These are phyloP conservation scores for Elsinoe necatrix DNA, from an alignment of 2,329 filamentous ascomycete species.

Conservation along the genomic window DNA sequence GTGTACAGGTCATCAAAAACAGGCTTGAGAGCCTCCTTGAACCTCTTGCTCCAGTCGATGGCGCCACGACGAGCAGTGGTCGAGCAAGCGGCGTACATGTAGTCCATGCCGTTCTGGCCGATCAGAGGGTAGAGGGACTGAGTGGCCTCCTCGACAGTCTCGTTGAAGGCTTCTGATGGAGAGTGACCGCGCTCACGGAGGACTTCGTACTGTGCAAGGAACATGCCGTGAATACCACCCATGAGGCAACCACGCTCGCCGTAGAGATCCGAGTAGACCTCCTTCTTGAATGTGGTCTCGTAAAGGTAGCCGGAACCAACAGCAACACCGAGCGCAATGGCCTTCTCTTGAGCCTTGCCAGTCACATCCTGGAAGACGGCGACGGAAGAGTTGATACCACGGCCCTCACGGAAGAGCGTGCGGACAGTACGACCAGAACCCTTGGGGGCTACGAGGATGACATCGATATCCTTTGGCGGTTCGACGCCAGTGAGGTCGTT, in stretches of 20 bases:
- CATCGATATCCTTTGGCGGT: conserved; percentile 88
- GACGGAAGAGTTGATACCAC: conserved; percentile 98
- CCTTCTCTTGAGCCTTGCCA: conserved; percentile 97
- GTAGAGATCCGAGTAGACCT: conserved; percentile 99
- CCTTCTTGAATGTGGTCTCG: conserved; percentile 99
- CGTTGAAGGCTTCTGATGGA: conserved; percentile 98
- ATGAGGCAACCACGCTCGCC: conserved; percentile 99
- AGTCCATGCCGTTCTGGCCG: conserved; percentile 97
- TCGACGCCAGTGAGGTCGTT: conserved; percentile 99
- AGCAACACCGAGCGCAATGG: conserved; percentile 89
- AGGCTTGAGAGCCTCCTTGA: conserved; percentile 98
- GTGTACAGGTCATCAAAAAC: conserved; percentile 98
- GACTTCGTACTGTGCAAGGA: conserved; percentile 99
- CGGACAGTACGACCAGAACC: conserved; percentile 97
- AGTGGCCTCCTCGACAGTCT: conserved; percentile 99
- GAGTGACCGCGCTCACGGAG: conserved; percentile 97
- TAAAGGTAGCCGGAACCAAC: conserved; percentile 98
- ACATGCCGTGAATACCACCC: conserved; percentile 99
- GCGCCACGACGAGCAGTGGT: conserved; percentile 96
- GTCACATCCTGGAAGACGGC: conserved; percentile 98
- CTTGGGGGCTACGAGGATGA: conserved; percentile 99
- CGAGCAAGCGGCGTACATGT: conserved; percentile 99
- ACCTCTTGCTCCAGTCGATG: conserved; percentile 94
- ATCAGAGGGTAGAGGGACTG: conserved; percentile 97
- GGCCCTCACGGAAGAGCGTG: conserved; percentile 96